These are phyloP conservation scores for Fragilaria radians DNA, from an alignment of 108 stramenopile species.

Conservation along the genomic window DNA sequence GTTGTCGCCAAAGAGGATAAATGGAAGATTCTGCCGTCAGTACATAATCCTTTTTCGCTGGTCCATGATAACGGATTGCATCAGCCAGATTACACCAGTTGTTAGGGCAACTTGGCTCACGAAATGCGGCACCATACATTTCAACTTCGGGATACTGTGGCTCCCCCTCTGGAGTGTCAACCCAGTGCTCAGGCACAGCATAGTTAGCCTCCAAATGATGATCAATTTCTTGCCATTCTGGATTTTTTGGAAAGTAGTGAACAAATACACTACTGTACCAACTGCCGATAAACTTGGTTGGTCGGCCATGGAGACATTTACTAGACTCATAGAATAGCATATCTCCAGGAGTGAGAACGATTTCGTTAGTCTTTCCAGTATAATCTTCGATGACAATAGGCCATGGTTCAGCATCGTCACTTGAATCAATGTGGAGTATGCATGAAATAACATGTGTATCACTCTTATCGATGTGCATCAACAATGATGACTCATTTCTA, in stretches of 20 bases:
- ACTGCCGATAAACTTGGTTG: constrained; percentile 53
- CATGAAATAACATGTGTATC: constrained; percentile 70
- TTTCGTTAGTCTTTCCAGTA: constrained; percentile 43
- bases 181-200: constrained; percentile 28
- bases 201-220: constrained; percentile 10
- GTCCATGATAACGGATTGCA: constrained; percentile 33
- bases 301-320: constrained; percentile 81
- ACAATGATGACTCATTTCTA: constrained; percentile 55
- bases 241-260: constrained; percentile 31
- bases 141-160: too few species aligned
- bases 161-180: too few species aligned
- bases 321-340: constrained; percentile 77
- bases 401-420: constrained; percentile 70
- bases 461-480: constrained; percentile 78
- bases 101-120: constrained; percentile 38
- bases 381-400: constrained; percentile 67
- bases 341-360: constrained; percentile 65
- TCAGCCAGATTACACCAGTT: constrained; percentile 27
- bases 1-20: too few species aligned
- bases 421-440: too few species aligned
- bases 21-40: constrained; percentile 37
- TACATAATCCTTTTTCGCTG: constrained; percentile 27
- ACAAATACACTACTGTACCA: too few species aligned
- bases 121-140: constrained; percentile 29
- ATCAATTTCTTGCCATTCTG: constrained; percentile 8